Conservation (phyloP, 805 yeast genomes). For the Cyberlindnera americana region DNA sequence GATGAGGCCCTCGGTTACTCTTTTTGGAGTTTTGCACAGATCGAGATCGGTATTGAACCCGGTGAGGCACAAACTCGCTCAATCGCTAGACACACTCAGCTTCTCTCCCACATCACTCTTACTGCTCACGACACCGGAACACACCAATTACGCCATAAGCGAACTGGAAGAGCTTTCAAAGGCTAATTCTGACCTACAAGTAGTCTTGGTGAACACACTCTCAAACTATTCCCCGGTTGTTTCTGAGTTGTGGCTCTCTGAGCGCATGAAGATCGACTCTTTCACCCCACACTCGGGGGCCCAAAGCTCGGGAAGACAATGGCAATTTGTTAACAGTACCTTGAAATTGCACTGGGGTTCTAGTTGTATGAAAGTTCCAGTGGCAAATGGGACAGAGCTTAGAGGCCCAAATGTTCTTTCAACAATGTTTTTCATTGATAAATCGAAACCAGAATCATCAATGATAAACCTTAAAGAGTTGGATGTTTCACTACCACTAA, state of each 20-base stretch:
- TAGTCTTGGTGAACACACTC: constrained; percentile 2
- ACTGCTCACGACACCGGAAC: constrained; percentile 5
- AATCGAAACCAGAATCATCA: background rate
- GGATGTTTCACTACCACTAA: constrained; percentile 1
- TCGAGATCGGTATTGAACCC: constrained; percentile 4
- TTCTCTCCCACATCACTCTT: constrained; percentile 8
- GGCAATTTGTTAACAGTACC: constrained; percentile 1
- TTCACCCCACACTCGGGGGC: constrained; percentile 2
- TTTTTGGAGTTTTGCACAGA: background rate
- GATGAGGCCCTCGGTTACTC: background rate
- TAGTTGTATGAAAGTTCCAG: background rate
- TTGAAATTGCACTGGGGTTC: background rate
- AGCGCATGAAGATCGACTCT: background rate
- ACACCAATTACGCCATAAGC: constrained; percentile 5
- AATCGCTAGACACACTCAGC: background rate
- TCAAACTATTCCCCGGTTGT: constrained; percentile 1
- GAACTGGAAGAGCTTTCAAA: background rate
- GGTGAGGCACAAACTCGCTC: background rate
- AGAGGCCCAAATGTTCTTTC: constrained; percentile 9
- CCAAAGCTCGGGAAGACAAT: constrained; percentile 2
- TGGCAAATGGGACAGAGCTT: constrained; percentile 8
- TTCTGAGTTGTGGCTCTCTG: constrained; percentile 8
- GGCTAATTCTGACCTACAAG: constrained; percentile 1
- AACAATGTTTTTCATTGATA: constrained; percentile 4
- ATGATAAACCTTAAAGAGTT: constrained; percentile 4